phyloP scores from a whole-genome alignment of 1,139 yeast species.

The Diutina sp. region DNA sequence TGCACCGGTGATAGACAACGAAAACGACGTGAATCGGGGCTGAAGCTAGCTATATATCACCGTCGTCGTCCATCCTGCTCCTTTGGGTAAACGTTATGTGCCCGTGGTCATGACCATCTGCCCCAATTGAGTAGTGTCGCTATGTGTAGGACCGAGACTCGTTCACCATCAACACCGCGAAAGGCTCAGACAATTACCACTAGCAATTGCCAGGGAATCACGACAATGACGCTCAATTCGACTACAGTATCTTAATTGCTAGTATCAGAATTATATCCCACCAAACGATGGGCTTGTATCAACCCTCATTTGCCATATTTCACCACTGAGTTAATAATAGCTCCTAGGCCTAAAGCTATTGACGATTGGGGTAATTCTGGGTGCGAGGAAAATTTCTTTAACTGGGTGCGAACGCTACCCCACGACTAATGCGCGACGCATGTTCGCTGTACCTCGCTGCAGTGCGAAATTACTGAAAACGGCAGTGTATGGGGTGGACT shows the following conservation, averaged over 20 bases:
- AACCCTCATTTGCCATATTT: no score
- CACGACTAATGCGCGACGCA: background rate
- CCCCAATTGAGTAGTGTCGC: background rate
- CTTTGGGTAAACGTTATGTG: background rate
- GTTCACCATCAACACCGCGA: no score
- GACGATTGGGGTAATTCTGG: background rate
- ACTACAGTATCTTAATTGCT: no score
- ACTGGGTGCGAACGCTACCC: background rate
- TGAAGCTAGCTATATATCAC: background rate
- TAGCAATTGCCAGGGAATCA: no score
- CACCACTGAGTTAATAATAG: background rate
- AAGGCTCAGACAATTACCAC: no score
- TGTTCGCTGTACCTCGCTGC: background rate
- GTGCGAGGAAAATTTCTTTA: background rate
- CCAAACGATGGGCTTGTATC: no score
- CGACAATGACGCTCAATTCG: background rate
- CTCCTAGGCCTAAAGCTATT: background rate
- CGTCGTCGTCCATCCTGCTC: background rate
- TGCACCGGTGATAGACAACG: background rate
- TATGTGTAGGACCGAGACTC: background rate
- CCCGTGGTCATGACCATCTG: background rate
- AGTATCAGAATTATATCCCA: no score
- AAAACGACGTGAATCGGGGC: background rate
- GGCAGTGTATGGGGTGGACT: background rate
- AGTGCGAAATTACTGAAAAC: background rate